Percentiles rank a stretch among this genome's conserved stretches.
These are phyloP conservation scores for Pyrus hybrid DNA, from an alignment of 331 rosid genomes.

Conservation along the genomic window DNA sequence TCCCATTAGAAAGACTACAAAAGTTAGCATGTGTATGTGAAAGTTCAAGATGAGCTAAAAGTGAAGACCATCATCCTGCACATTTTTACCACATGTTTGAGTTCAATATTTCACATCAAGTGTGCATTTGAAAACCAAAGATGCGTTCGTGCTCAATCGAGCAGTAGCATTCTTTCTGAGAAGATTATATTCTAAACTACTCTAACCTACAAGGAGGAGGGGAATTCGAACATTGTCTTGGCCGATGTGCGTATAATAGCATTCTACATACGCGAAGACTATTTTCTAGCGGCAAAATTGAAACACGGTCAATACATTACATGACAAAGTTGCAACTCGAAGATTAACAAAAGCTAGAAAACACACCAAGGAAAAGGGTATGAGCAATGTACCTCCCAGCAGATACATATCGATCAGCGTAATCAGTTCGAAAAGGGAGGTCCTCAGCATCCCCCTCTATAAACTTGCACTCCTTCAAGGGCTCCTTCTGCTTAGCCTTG, in stretches of 20 bases:
- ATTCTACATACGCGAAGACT: neutral
- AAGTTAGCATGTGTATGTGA: neutral
- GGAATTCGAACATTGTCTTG: neutral
- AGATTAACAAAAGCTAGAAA: neutral
- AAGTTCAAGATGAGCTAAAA: neutral
- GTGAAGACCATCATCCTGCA: neutral
- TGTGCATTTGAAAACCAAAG: neutral
- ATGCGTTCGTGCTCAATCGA: neutral
- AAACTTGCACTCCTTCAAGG: constrained; percentile 75
- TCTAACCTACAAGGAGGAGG: neutral
- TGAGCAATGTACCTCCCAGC: constrained; percentile 66
- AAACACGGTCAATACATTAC: neutral
- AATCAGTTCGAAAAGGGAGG: constrained; percentile 82
- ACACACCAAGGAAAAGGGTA: neutral
- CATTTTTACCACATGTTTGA: neutral
- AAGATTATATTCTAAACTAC: neutral
- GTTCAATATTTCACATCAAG: neutral
- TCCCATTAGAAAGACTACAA: neutral
- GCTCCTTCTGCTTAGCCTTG: constrained; percentile 82
- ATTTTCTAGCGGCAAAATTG: neutral
- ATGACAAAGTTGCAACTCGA: neutral
- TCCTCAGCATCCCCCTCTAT: constrained; percentile 88
- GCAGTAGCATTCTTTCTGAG: neutral
- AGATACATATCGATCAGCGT: constrained; percentile 84
- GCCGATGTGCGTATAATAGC: neutral